Evolutionary conservation across 768 basidiomycete genomes (phyloP).

Genomic region (Chlorophyllum brunneum): DNA sequence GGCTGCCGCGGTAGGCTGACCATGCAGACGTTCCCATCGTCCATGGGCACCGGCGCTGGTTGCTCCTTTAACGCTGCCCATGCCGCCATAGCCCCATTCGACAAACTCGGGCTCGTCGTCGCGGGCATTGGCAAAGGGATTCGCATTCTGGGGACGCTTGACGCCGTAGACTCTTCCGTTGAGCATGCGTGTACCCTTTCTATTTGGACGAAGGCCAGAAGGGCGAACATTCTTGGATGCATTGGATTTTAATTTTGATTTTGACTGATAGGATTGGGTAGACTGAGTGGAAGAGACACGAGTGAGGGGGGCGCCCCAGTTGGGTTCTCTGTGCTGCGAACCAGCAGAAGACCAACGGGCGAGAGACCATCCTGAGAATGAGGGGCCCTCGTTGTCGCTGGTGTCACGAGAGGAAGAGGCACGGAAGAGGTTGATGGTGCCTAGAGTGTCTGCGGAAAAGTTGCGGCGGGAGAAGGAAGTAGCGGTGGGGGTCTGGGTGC

Average conservation of each 20-base stretch:
- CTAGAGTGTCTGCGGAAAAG: conserved; percentile 30
- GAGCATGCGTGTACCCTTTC: conserved; percentile 61
- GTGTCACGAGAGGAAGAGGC: conserved; percentile 26
- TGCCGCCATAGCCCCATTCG: conserved; percentile 89
- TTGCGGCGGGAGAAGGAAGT: conserved; percentile 20
- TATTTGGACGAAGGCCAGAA: conserved; percentile 18
- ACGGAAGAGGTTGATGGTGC: conserved; percentile 37
- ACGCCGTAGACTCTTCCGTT: conserved; percentile 84
- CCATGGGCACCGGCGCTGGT: conserved; percentile 32
- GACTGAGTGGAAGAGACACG: conserved; percentile 31
- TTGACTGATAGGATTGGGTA: conserved; percentile 23
- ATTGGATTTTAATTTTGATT: conserved; percentile 17
- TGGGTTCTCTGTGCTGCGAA: conserved; percentile 15
- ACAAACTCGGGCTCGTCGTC: conserved; percentile 82
- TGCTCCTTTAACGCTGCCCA: conserved; percentile 58
- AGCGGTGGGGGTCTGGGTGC: conserved; percentile 14
- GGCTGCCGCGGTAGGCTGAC: background rate
- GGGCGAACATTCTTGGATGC: conserved; percentile 12
- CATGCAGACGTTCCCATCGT: conserved; percentile 22
- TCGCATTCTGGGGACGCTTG: conserved; percentile 32
- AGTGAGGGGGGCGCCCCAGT: conserved; percentile 27
- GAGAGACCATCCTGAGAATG: conserved; percentile 22
- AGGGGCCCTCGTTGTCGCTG: conserved; percentile 14
- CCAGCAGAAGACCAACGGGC: conserved; percentile 28
- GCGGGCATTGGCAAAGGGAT: conserved; percentile 61